Conservation (phyloP, 2,329 filamentous ascomycete species). For the Neopestalotiopsis rosae region DNA sequence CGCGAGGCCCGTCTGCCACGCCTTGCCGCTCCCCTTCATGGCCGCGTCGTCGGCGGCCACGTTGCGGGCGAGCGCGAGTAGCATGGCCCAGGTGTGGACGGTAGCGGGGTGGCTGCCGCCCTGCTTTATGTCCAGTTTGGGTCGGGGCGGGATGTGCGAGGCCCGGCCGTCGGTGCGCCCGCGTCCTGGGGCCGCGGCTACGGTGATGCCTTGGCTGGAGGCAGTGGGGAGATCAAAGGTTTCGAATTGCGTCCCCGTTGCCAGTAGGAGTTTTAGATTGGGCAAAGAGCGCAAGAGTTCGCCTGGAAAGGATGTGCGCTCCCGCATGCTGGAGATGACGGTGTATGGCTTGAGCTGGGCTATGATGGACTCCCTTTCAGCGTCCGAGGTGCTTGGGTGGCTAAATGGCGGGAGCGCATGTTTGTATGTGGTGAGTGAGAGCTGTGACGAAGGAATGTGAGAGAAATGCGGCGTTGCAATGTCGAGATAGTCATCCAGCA, state of each 20-base stretch:
- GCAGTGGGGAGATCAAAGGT: conserved; percentile 62
- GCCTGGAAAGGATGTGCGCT: conserved; percentile 66
- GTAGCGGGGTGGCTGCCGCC: conserved; percentile 53
- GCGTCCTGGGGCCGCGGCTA: conserved; percentile 54
- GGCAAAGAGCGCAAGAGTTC: conserved; percentile 60
- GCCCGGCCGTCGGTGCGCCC: conserved; percentile 28
- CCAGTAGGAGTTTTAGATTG: conserved; percentile 67
- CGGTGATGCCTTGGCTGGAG: conserved; percentile 51
- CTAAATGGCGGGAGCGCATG: conserved; percentile 56
- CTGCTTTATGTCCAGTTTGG: conserved; percentile 32
- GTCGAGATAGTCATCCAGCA: conserved; percentile 13
- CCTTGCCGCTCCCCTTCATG: conserved; percentile 51
- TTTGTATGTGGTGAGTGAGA: conserved; percentile 51
- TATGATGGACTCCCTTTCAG: conserved; percentile 51
- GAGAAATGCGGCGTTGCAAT: conserved; percentile 7
- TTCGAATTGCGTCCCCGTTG: conserved; percentile 64
- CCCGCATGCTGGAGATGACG: conserved; percentile 65
- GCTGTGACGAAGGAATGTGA: neutral
- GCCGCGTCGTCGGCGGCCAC: conserved; percentile 63
- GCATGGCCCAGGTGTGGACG: conserved; percentile 61
- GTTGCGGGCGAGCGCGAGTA: conserved; percentile 62
- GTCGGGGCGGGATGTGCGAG: conserved; percentile 16
- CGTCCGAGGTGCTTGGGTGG: conserved; percentile 22
- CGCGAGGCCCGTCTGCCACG: conserved; percentile 65
- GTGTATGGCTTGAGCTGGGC: conserved; percentile 61